phyloP scores from a whole-genome alignment of 2,329 filamentous ascomycete genomes.

The Clathrospora elynae region DNA sequence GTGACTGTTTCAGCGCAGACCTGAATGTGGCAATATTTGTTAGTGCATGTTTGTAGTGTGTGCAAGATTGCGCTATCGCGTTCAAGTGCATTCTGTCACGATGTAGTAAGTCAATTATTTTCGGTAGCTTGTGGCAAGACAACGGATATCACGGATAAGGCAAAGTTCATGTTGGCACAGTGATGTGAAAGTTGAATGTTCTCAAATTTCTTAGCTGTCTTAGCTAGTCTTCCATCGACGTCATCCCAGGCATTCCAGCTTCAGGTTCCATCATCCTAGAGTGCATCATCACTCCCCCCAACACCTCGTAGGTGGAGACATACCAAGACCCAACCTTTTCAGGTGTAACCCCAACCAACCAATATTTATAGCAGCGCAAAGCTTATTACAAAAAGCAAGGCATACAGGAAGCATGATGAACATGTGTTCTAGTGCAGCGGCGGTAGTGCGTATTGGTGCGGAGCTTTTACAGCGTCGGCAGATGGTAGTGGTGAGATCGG shows the following conservation, averaged over 20 bases:
- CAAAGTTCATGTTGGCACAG: slow-evolving; percentile 16
- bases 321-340: slow-evolving; percentile 5
- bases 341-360: slow-evolving; percentile 11
- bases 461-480: slow-evolving; percentile 18
- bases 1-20: slow-evolving; percentile 27
- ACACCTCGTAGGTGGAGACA: slow-evolving; percentile 23
- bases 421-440: slow-evolving; percentile 12
- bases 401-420: slow-evolving; percentile 17
- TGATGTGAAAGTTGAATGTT: slow-evolving; percentile 18
- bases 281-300: slow-evolving; percentile 18
- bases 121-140: slow-evolving; percentile 17
- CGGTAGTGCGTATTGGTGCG: slow-evolving; percentile 9
- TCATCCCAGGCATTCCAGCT: slow-evolving; percentile 13
- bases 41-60: slow-evolving; percentile 1
- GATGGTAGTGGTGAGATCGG: slow-evolving; percentile 3
- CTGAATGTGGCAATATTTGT: too few species aligned
- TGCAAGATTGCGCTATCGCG: background rate
- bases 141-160: slow-evolving; percentile 16
- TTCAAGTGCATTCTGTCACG: background rate
- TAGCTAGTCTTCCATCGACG: slow-evolving; percentile 14
- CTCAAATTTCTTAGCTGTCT: slow-evolving; percentile 13
- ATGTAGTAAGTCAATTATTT: background rate
- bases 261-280: slow-evolving; percentile 11
- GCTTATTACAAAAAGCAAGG: slow-evolving; percentile 15
- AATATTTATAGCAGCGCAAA: slow-evolving; percentile 18